Percentiles rank a stretch among this genome's conserved stretches.
Conservation (phyloP, 75 land plant species). For the Adiantum capillusveneris region DNA sequence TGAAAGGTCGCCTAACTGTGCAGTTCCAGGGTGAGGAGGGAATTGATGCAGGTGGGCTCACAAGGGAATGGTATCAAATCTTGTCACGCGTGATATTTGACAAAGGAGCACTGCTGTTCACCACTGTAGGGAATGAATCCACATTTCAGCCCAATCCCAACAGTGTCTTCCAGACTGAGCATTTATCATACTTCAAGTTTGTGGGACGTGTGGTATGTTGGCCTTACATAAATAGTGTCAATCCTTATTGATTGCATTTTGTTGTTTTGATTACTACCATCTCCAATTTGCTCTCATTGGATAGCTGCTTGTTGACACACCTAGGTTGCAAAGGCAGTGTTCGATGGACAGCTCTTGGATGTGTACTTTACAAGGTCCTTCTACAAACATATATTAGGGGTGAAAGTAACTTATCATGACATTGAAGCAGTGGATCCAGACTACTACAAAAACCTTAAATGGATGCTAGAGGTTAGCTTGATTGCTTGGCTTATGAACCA, state of each 20-base stretch:
- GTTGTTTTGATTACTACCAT: too few species aligned
- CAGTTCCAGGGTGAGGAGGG: conserved; percentile 48
- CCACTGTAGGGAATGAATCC: conserved; percentile 44
- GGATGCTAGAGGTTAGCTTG: conserved; percentile 35
- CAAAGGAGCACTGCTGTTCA: conserved; percentile 44
- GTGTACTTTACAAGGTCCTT: conserved; percentile 45
- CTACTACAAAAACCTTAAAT: conserved; percentile 37
- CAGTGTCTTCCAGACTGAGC: conserved; percentile 43
- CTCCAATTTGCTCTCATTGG: neutral
- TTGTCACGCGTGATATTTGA: conserved; percentile 41
- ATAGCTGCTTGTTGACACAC: neutral
- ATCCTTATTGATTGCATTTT: too few species aligned
- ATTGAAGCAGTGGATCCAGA: conserved; percentile 45
- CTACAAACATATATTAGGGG: conserved; percentile 40
- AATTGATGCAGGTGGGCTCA: conserved; percentile 46
- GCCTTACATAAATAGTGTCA: too few species aligned
- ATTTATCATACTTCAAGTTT: conserved; percentile 44
- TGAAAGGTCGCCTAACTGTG: conserved; percentile 38
- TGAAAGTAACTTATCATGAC: conserved; percentile 40
- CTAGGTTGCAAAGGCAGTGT: conserved; percentile 43
- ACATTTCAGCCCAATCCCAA: conserved; percentile 46
- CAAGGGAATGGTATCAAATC: conserved; percentile 45
- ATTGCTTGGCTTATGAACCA: neutral
- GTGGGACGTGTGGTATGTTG: conserved; percentile 41
- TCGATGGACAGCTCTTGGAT: conserved; percentile 42